A percentile compares a stretch with the other conserved stretches of the same genome.
phyloP scores from a whole-genome alignment of 352 stramenopile species.

The Phytophthora pinifolia region DNA sequence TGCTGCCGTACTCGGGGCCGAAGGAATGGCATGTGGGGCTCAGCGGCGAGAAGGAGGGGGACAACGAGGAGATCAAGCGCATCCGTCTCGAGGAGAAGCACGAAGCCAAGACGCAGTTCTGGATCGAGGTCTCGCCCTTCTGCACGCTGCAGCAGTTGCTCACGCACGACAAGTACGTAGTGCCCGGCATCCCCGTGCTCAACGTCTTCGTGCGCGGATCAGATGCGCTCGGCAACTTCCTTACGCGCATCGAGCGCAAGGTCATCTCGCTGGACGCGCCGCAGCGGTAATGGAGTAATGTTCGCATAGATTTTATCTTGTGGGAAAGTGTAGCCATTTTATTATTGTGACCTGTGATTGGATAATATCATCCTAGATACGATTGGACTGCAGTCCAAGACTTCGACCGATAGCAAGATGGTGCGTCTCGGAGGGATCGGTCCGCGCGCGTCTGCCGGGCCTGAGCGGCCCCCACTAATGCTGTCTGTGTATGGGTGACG shows the following conservation, averaged over 20 bases:
- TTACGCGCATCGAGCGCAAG: slow-evolving; percentile 65
- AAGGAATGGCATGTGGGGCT: slow-evolving; percentile 83
- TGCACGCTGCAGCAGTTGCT: slow-evolving; percentile 75
- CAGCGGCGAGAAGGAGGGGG: slow-evolving; percentile 69
- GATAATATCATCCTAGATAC: background rate
- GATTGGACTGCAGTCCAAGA: no score
- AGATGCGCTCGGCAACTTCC: slow-evolving; percentile 57
- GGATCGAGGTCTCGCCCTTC: slow-evolving; percentile 81
- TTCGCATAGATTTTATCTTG: no score
- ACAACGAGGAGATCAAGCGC: slow-evolving; percentile 62
- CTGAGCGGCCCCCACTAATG: background rate
- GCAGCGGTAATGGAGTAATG: slow-evolving; percentile 30
- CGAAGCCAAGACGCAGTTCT: slow-evolving; percentile 74
- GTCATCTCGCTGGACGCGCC: slow-evolving; percentile 48
- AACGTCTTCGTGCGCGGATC: slow-evolving; percentile 84
- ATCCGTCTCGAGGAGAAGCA: slow-evolving; percentile 70
- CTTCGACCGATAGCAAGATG: no score
- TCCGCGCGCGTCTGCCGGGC: background rate
- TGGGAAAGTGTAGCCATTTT: background rate
- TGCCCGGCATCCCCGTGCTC: slow-evolving; percentile 80
- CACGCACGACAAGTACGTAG: slow-evolving; percentile 74
- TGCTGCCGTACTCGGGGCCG: slow-evolving; percentile 54
- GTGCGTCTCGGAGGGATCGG: background rate
- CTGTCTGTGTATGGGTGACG: background rate
- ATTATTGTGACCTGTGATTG: background rate